A percentile compares a stretch with the other conserved stretches of the same genome.
Evolutionary conservation across 495 filamentous ascomycete genomes (phyloP).

Genomic region (Lasiosphaeria ovina): DNA sequence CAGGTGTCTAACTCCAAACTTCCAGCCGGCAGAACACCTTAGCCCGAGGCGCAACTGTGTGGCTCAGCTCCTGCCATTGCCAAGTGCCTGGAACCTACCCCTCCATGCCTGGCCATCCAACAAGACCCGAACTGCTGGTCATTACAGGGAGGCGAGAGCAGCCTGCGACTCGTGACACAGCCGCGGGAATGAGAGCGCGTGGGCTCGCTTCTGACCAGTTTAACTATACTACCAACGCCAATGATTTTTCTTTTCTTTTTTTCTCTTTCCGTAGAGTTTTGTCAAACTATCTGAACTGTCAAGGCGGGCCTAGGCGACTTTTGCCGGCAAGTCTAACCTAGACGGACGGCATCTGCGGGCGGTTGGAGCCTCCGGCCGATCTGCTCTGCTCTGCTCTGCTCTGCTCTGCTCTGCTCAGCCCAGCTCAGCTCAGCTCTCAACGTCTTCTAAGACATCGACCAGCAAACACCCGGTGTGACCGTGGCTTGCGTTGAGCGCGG

Average conservation of each 20-base stretch:
- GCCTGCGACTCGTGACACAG: too few species aligned
- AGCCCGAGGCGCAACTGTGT: too few species aligned
- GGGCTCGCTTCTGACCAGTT: too few species aligned
- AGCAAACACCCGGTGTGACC: background rate
- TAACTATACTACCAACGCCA: background rate
- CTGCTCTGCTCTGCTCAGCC: background rate
- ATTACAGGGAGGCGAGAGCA: too few species aligned
- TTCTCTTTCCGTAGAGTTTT: too few species aligned
- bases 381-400: background rate
- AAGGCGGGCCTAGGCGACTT: background rate
- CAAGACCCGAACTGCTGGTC: too few species aligned
- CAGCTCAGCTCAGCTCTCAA: background rate
- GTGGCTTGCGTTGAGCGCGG: too few species aligned
- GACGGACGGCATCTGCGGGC: background rate
- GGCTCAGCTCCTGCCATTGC: too few species aligned
- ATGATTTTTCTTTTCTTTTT: background rate
- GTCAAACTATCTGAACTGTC: slow-evolving; percentile 4
- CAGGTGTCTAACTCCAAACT: background rate
- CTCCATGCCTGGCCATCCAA: too few species aligned
- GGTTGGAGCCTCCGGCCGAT: background rate
- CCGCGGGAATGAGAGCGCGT: too few species aligned
- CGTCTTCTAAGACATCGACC: background rate
- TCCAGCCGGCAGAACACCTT: background rate
- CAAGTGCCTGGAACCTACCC: too few species aligned
- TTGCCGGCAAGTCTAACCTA: slow-evolving; percentile 3